A percentile compares a stretch with the other conserved stretches of the same genome.
Conservation (phyloP, 495 filamentous ascomycete species). For the Xylaria sp. region DNA sequence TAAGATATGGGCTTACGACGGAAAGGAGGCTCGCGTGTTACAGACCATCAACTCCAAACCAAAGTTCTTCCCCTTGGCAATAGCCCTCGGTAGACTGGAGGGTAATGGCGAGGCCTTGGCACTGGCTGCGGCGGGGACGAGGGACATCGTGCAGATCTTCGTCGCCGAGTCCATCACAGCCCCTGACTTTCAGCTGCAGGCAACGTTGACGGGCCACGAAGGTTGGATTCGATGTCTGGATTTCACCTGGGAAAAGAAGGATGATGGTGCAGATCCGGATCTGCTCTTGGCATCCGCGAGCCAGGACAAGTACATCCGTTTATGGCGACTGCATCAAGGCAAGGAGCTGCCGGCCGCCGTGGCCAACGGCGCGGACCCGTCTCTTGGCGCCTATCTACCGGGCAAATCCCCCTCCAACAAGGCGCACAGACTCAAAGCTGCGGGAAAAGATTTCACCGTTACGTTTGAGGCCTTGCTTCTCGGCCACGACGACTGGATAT, state of each 20-base stretch:
- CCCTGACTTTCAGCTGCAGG: conserved; percentile 70
- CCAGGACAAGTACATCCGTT: conserved; percentile 95
- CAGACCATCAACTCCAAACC: conserved; percentile 78
- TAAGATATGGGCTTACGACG: conserved; percentile 73
- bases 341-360: conserved; percentile 61
- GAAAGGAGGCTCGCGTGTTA: conserved; percentile 57
- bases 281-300: conserved; percentile 90
- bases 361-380: conserved; percentile 51
- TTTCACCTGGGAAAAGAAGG: conserved; percentile 67
- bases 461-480: conserved; percentile 95
- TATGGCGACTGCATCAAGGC: conserved; percentile 85
- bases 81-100: conserved; percentile 69
- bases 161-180: conserved; percentile 48
- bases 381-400: conserved; percentile 59
- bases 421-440: conserved; percentile 69
- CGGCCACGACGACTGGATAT: conserved; percentile 98
- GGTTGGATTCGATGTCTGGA: conserved; percentile 90
- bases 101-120: conserved; percentile 57
- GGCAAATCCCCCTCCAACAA: conserved; percentile 82
- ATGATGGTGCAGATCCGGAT: conserved; percentile 59
- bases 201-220: conserved; percentile 88
- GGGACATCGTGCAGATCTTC: conserved; percentile 77
- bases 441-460: conserved; percentile 69
- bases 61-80: conserved; percentile 78
- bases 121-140: conserved; percentile 85